Percentiles rank a stretch among this genome's conserved stretches.
phyloP scores from a whole-genome alignment of 1,284 basidiomycete species.

The Ganoderma meredithae region DNA sequence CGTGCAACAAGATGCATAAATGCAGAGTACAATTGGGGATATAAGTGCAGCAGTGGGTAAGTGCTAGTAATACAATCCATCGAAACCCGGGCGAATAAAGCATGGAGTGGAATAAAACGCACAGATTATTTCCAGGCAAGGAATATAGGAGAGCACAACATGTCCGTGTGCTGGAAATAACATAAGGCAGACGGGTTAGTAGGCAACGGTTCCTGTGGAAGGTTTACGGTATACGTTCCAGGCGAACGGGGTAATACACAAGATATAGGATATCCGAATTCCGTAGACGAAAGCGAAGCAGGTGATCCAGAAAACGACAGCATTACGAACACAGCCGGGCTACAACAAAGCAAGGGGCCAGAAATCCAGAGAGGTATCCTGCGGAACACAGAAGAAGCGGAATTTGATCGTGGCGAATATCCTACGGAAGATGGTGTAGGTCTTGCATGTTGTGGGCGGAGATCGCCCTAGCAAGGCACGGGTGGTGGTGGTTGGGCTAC shows the following conservation, averaged over 20 bases:
- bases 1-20: background rate
- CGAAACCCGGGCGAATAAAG: background rate
- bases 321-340: constrained; percentile 7
- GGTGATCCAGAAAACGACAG: constrained; percentile 17
- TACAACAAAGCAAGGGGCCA: constrained; percentile 2
- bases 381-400: background rate
- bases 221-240: background rate
- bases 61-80: background rate
- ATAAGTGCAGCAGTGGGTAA: constrained; percentile 3
- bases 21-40: constrained; percentile 21
- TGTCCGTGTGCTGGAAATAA: constrained; percentile 31
- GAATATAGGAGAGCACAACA: constrained; percentile 25
- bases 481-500: background rate
- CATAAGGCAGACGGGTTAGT: background rate
- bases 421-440: background rate
- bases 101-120: background rate
- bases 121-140: background rate
- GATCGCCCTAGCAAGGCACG: background rate
- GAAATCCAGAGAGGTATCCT: background rate
- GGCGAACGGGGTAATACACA: background rate
- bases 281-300: constrained; percentile 23
- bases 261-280: constrained; percentile 5
- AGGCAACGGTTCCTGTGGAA: constrained; percentile 2
- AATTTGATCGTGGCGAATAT: background rate
- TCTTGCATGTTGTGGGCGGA: background rate